Base-by-base conservation (phyloP, 495 filamentous ascomycete species). In the Aspergillus coremiiformis region DNA sequence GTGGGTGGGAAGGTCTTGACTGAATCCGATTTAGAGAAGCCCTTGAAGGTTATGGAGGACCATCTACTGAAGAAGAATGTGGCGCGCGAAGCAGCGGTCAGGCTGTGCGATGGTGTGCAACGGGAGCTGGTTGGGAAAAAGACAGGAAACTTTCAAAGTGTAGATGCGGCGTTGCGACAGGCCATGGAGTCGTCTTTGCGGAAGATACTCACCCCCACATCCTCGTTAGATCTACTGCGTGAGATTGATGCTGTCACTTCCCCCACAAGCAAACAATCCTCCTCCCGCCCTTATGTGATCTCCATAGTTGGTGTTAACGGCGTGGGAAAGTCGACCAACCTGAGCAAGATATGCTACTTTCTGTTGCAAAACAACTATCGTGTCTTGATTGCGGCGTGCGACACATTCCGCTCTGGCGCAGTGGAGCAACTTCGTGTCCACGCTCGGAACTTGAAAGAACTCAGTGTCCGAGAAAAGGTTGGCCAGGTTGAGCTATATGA, bases 291-390 rank as follows among this genome's bases (percentile, higher is more conserved):
- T 30, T 98, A 97, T 58, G 92, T 96, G 52, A 94, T 98, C 59
- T 94, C 89, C 26, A 95, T 98, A 49, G 94, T 98, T 27, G 93
- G 93, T 47, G 93, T 98, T 59, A 98, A 98, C 61, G 93, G 93
- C 21, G 93, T 98, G 43, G 93, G 93, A 63, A 98, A 98, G 70
- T 95, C 89, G 7, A 98, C 93, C 17, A 97, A 95, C 56, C 72
- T 98, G 15, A 89, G 87, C 64, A 98, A 98, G 70, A 93, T 98
- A 53, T 92, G 88, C 66, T 97, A 91, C 72, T 96, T 97, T 74
- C 78, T 98, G 10, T 76, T 98, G 20, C 94, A 98, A 66, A 97
- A 98, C 72, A 87, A 90, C 63, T 94, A 92, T 72, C 84, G 86
- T 56, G 88, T 98, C n/a, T 78, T 98, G 44, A 87, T 98, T 61